Evolutionary conservation across 768 basidiomycete genomes (phyloP).

Genomic region (Mycena galopus): DNA sequence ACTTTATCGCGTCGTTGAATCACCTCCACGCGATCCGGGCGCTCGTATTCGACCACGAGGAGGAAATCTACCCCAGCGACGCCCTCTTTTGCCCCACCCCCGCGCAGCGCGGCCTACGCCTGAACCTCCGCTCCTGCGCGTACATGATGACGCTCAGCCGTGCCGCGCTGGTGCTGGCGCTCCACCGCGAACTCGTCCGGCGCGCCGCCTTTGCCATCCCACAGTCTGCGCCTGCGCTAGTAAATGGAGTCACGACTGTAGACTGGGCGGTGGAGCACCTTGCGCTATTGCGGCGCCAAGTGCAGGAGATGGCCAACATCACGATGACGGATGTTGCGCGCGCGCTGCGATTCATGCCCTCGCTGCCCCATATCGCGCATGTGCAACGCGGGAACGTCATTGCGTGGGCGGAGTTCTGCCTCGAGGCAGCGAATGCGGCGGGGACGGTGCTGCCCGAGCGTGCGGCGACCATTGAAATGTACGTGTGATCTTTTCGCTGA

Average conservation of each 20-base stretch:
- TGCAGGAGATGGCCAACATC: background rate
- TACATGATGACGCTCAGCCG: background rate
- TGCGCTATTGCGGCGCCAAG: background rate
- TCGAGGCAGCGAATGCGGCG: background rate
- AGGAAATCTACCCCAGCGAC: background rate
- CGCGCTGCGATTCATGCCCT: background rate
- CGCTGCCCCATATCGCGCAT: background rate
- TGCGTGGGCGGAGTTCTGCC: background rate
- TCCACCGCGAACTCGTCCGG: background rate
- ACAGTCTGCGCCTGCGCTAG: background rate
- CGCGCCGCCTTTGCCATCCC: background rate
- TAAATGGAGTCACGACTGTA: no score
- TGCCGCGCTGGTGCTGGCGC: background rate
- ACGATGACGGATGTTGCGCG: background rate
- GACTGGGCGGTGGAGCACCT: background rate
- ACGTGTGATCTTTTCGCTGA: background rate
- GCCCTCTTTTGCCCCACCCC: background rate
- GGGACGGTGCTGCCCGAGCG: background rate
- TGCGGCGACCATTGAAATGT: background rate
- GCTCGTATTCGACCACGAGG: background rate
- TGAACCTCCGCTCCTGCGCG: background rate
- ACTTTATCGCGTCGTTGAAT: no score
- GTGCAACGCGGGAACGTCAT: background rate
- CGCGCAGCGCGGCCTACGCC: background rate
- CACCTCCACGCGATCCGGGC: no score